Evolutionary conservation across 169 alveolate genomes (phyloP), one percentile per base, ranked within the genome.

Genomic region (Neospora caninum): DNA sequence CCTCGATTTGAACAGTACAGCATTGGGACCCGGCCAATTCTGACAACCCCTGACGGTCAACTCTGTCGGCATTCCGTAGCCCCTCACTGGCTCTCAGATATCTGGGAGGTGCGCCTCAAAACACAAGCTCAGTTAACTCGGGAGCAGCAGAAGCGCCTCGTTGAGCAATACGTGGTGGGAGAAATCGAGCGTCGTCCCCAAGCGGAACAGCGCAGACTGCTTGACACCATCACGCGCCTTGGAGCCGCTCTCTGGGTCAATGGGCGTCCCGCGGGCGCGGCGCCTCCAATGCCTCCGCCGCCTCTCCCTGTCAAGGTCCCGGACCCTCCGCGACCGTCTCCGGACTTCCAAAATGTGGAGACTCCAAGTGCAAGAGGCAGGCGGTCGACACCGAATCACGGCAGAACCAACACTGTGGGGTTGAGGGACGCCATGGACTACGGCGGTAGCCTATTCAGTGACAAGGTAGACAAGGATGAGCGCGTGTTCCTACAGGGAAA

Each of bases 61-160:
- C 94, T 92, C 58, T 92, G 94, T 45, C 94, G 94, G 64, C 94
- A 92, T 58, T 92, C 91, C 45, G 31, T 92, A 25, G 94, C 92
- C n/a, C 92, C 91, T 42, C 94, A 92, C 54, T 73, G 45, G 87
- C 84, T 92, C 49, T 89, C 94, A 41, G 94, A 92, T 27, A 87
- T 92, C 49, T 92, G 94, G 94, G 94, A 92, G 73, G 94, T 88
- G 41, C 94, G 88, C 53, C 58, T 92, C 27, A 86, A 87, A n/a
- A 80, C 89, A 54, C 89, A 87, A 43, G 67, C 73, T n/a, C 54
- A 78, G 43, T 34, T 80, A 31, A 88, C 94, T 49, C 67, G 94
- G 38, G 94, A 92, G 64, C 92, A 92, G 88, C 94, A 92, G 43
- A 92, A 92, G 92, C 87, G 88, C 70, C 94, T 92, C 29, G 88